These are phyloP conservation scores for Lavandula angustifolia DNA, from an alignment of 257 asterid species.

Conservation along the genomic window DNA sequence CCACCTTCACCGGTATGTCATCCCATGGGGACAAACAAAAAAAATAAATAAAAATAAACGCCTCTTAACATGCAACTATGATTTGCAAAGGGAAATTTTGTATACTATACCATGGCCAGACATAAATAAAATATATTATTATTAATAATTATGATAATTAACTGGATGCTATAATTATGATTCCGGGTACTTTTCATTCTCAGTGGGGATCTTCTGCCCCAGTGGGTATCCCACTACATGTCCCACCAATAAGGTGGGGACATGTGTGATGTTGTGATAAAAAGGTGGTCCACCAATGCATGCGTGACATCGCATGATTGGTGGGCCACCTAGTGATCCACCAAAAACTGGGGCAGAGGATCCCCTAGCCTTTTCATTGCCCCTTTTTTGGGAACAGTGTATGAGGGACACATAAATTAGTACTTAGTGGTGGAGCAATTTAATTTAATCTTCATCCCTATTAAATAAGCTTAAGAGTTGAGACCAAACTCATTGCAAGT, in stretches of 20 bases:
- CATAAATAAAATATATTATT: slow-evolving; percentile 14
- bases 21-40: no score
- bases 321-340: no score
- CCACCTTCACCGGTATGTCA: no score
- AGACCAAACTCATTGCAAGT: background rate
- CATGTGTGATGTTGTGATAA: no score
- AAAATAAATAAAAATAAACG: background rate
- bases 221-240: no score
- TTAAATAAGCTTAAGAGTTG: background rate
- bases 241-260: no score
- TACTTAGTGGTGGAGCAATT: background rate
- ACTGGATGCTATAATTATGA: slow-evolving; percentile 12
- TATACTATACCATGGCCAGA: background rate
- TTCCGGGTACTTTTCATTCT: background rate
- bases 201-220: no score
- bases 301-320: no score
- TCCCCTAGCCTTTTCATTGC: no score
- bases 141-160: no score
- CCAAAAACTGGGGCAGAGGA: no score
- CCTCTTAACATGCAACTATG: slow-evolving; percentile 45
- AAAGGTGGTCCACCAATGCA: no score
- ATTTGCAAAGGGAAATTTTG: slow-evolving; percentile 29
- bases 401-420: background rate
- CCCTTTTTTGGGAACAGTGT: background rate
- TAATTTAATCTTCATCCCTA: background rate